Evolutionary conservation across 176 grass and related monocot genomes (phyloP).

Genomic region (Cocos nucifera): DNA sequence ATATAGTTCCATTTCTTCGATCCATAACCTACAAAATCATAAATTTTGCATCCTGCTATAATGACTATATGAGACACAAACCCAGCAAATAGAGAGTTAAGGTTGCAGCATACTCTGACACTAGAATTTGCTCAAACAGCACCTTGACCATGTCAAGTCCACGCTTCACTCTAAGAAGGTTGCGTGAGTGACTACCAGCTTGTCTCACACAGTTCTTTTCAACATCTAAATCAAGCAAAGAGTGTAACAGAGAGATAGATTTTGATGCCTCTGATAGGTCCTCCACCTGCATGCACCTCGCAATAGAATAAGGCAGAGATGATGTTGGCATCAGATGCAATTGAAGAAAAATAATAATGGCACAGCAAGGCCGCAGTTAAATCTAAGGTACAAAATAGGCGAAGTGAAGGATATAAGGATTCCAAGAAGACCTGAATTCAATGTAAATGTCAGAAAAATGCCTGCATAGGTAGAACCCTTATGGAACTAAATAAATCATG

Average conservation of each 20-base stretch:
- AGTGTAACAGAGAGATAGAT: conserved; percentile 57
- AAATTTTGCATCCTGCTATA: too few species aligned
- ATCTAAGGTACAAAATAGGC: too few species aligned
- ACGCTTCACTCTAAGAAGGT: conserved; percentile 77
- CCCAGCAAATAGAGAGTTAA: not conserved
- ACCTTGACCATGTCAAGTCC: conserved; percentile 92
- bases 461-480: too few species aligned
- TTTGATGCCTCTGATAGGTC: conserved; percentile 70
- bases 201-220: conserved; percentile 40
- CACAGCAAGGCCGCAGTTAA: too few species aligned
- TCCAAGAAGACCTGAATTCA: too few species aligned
- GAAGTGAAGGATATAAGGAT: too few species aligned
- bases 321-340: not conserved
- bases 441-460: too few species aligned
- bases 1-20: too few species aligned
- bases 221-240: conserved; percentile 71
- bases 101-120: conserved; percentile 45
- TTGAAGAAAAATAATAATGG: too few species aligned
- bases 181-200: conserved; percentile 63
- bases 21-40: too few species aligned
- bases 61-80: too few species aligned
- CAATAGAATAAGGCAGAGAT: conserved; percentile 1
- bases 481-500: too few species aligned
- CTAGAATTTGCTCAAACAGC: conserved; percentile 72
- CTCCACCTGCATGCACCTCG: conserved; percentile 38